Evolutionary conservation across 352 stramenopile species (phyloP).

Genomic region (Detonula confervacea): DNA sequence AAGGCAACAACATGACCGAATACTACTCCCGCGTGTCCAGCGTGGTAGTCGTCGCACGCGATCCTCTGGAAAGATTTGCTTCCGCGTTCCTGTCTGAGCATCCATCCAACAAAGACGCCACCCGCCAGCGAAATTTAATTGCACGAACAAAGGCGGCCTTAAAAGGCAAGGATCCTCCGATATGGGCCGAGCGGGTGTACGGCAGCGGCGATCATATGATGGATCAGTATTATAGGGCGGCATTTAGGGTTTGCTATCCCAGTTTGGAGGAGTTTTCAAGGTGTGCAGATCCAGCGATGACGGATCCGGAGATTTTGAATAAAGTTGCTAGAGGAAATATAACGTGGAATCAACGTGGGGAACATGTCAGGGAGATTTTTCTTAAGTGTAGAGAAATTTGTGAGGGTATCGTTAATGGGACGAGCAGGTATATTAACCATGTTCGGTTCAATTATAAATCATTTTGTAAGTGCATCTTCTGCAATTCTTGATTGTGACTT

Average conservation of each 20-base stretch:
- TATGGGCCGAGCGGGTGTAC: conserved; percentile 20
- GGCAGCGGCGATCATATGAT: not conserved
- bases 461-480: conserved; percentile 10
- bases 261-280: conserved; percentile 55
- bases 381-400: conserved; percentile 53
- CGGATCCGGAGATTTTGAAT: conserved; percentile 14
- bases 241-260: conserved; percentile 60
- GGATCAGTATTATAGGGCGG: conserved; percentile 20
- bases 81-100: conserved; percentile 58
- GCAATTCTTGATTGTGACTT: not conserved
- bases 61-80: conserved; percentile 58
- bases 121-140: conserved; percentile 12
- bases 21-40: conserved; percentile 40
- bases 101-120: conserved; percentile 44
- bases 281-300: not conserved
- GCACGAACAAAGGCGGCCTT: not conserved
- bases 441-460: conserved; percentile 50
- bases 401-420: conserved; percentile 26
- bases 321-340: not conserved
- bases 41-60: conserved; percentile 41
- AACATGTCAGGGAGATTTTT: conserved; percentile 32
- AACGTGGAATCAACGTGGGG: too few species aligned
- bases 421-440: conserved; percentile 45
- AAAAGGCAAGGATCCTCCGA: conserved; percentile 9
- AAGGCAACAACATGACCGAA: conserved; percentile 48